Conservation (phyloP, 2,329 filamentous ascomycete species). For the Colletotrichum sublineola region DNA sequence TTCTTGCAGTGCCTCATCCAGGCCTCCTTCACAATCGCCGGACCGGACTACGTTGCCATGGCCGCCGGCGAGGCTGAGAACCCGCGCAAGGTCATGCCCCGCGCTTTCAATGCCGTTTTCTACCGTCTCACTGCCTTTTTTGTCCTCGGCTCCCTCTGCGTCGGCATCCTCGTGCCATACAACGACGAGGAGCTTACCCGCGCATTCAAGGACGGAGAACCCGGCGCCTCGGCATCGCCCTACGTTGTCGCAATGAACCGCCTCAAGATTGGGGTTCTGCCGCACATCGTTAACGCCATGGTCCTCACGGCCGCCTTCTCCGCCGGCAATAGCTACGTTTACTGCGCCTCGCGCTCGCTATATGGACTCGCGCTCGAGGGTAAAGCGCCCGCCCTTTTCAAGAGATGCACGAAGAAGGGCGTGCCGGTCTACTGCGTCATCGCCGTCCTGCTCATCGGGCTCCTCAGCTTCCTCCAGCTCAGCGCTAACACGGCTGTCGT, state of each 20-base stretch:
- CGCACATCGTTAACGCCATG: slow-evolving; percentile 80
- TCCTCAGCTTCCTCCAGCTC: slow-evolving; percentile 81
- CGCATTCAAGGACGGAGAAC: slow-evolving; percentile 69
- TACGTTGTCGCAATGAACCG: slow-evolving; percentile 78
- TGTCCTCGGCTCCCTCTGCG: slow-evolving; percentile 78
- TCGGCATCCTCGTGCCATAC: slow-evolving; percentile 79
- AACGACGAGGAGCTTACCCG: slow-evolving; percentile 72
- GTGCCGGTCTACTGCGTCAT: slow-evolving; percentile 82
- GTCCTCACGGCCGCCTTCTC: slow-evolving; percentile 76
- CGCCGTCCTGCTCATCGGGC: slow-evolving; percentile 74
- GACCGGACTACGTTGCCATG: slow-evolving; percentile 65
- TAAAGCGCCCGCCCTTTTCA: slow-evolving; percentile 73
- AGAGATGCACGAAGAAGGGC: slow-evolving; percentile 71
- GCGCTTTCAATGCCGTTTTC: slow-evolving; percentile 83
- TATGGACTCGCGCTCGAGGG: slow-evolving; percentile 78
- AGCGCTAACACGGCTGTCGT: slow-evolving; percentile 75
- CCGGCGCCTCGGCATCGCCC: slow-evolving; percentile 77
- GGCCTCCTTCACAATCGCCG: slow-evolving; percentile 73
- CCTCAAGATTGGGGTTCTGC: slow-evolving; percentile 72
- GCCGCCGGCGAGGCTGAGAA: slow-evolving; percentile 79
- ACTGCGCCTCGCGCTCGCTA: slow-evolving; percentile 76
- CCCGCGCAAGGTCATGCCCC: slow-evolving; percentile 77
- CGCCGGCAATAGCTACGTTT: slow-evolving; percentile 74
- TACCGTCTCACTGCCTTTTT: slow-evolving; percentile 83
- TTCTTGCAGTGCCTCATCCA: slow-evolving; percentile 82